Percentiles rank a stretch among this genome's conserved stretches.
phyloP scores from a whole-genome alignment of 768 basidiomycete genomes.

The Naganishia kalamii region DNA sequence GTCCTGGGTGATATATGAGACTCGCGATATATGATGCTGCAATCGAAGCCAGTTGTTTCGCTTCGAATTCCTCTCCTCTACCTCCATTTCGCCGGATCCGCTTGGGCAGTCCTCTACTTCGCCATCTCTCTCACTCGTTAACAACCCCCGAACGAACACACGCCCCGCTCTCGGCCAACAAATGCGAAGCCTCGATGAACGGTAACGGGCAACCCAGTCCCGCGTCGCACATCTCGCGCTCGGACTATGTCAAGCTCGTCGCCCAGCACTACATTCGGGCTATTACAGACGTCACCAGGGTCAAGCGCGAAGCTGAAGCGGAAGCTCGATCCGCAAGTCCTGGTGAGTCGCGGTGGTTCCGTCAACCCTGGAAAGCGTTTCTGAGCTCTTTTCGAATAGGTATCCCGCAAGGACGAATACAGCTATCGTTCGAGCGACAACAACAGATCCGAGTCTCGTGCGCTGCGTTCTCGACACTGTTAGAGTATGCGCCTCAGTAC shows the following conservation, averaged over 20 bases:
- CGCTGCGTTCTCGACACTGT: neutral
- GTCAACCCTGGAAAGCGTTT: neutral
- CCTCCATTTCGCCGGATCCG: no score
- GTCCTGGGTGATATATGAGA: neutral
- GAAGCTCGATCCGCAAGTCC: neutral
- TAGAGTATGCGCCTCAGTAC: neutral
- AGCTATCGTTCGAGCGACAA: neutral
- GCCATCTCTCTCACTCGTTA: neutral
- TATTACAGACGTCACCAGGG: neutral
- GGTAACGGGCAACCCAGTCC: conserved; percentile 5
- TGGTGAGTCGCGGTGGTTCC: neutral
- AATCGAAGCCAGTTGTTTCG: no score
- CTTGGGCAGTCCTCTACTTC: no score
- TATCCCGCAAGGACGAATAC: neutral
- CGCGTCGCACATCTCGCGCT: neutral
- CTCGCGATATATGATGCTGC: neutral
- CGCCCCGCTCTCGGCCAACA: neutral
- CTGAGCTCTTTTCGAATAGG: neutral
- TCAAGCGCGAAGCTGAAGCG: neutral
- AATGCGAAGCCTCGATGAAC: conserved; percentile 15
- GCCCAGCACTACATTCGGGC: neutral
- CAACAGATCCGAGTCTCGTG: neutral
- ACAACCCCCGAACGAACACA: neutral
- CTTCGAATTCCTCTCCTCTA: no score
- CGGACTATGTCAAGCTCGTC: neutral